Evolutionary conservation across 768 basidiomycete species (phyloP).

Genomic region (Galerina sulciceps): DNA sequence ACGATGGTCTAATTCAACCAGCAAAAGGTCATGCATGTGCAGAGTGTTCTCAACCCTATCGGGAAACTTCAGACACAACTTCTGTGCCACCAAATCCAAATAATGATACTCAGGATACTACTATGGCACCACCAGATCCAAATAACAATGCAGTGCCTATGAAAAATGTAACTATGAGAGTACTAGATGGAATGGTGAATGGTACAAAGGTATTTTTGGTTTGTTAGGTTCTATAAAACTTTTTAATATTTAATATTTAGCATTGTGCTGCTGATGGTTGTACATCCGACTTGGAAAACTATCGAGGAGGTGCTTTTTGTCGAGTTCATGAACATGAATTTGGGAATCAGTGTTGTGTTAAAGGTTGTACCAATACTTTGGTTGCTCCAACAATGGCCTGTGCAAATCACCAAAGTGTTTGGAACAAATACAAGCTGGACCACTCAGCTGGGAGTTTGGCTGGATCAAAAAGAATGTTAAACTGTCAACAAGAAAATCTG

Average conservation of each 20-base stretch:
- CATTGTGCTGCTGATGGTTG: too few species aligned
- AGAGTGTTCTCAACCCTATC: slow-evolving; percentile 16
- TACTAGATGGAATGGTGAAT: too few species aligned
- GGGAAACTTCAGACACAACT: neutral
- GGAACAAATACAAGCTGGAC: slow-evolving; percentile 17
- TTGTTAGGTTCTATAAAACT: too few species aligned
- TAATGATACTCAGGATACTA: too few species aligned
- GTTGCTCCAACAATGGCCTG: slow-evolving; percentile 24
- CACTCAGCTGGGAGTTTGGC: slow-evolving; percentile 12
- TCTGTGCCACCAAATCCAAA: too few species aligned
- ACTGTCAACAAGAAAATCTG: slow-evolving; percentile 15
- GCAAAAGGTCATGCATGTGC: slow-evolving; percentile 13
- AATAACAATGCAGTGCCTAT: too few species aligned
- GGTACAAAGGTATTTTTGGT: too few species aligned
- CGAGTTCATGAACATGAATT: slow-evolving; percentile 16
- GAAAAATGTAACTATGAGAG: too few species aligned
- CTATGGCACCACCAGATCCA: too few species aligned
- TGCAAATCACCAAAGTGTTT: slow-evolving; percentile 21
- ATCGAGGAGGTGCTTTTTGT: slow-evolving; percentile 28
- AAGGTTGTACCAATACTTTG: slow-evolving; percentile 16
- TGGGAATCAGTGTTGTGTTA: slow-evolving; percentile 23
- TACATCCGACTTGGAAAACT: slow-evolving; percentile 16
- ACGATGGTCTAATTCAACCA: slow-evolving; percentile 6
- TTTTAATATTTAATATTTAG: too few species aligned
- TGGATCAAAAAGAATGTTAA: slow-evolving; percentile 19